phyloP scores from a whole-genome alignment of 495 filamentous ascomycete genomes.

The Neurospora cerealis region DNA sequence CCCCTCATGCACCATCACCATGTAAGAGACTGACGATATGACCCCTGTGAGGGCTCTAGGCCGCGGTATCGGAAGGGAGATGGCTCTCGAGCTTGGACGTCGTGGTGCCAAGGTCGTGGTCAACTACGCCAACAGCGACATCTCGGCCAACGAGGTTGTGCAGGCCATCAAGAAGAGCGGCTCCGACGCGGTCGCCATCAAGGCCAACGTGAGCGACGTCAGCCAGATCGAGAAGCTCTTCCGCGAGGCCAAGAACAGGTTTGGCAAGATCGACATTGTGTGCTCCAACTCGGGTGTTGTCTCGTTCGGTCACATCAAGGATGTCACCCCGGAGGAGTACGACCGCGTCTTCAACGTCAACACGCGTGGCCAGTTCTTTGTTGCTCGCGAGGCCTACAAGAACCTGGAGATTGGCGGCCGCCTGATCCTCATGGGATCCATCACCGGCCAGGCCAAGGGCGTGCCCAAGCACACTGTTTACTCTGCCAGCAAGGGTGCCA shows the following conservation, averaged over 20 bases:
- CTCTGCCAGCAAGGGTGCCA: conserved; percentile 28
- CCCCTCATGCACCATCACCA: neutral
- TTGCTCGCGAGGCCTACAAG: conserved; percentile 58
- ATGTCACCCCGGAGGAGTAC: conserved; percentile 67
- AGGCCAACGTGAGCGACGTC: conserved; percentile 69
- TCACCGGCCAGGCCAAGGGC: conserved; percentile 52
- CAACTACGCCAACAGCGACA: conserved; percentile 61
- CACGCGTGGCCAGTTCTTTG: conserved; percentile 73
- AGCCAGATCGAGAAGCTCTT: conserved; percentile 42
- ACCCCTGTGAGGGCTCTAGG: conserved; percentile 22
- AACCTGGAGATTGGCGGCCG: conserved; percentile 51
- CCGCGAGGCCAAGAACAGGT: conserved; percentile 49
- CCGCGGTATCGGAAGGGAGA: conserved; percentile 67
- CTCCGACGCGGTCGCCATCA: conserved; percentile 52
- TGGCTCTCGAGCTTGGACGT: conserved; percentile 66
- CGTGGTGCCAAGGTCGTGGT: conserved; percentile 67
- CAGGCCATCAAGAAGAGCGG: conserved; percentile 47
- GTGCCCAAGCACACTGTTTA: conserved; percentile 56
- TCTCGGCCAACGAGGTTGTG: conserved; percentile 53
- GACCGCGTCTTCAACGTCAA: conserved; percentile 74
- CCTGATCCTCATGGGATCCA: conserved; percentile 54
- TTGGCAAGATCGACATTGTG: conserved; percentile 61
- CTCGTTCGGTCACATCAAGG: conserved; percentile 51
- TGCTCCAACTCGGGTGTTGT: conserved; percentile 59
- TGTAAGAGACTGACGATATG: neutral